Evolutionary conservation across 164 flowering plant genomes (phyloP).

Genomic region (Liquidambar formosana): DNA sequence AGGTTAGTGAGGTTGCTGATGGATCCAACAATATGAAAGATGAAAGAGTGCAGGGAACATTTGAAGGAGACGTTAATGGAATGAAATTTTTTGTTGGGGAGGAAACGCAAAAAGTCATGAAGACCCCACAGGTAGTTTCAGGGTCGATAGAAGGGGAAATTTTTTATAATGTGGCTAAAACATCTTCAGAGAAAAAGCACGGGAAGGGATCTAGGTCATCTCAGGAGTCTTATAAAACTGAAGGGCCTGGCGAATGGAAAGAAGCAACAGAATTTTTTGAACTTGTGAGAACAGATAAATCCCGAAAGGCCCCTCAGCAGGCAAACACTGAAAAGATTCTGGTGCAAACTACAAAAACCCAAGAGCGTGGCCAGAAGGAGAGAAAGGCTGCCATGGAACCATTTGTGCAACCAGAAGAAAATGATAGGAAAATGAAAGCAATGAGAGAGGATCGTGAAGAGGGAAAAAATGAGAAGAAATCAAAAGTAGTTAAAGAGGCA

Average conservation of each 20-base stretch:
- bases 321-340: constrained; percentile 17
- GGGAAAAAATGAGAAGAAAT: constrained; percentile 20
- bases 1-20: constrained; percentile 17
- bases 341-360: constrained; percentile 9
- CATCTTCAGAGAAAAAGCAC: constrained; percentile 19
- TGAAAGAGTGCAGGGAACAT: constrained; percentile 21
- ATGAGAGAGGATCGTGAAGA: constrained; percentile 21
- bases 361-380: constrained; percentile 11
- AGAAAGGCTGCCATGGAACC: constrained; percentile 7
- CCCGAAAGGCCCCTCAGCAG: constrained; percentile 17
- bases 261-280: constrained; percentile 63
- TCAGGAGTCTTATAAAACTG: constrained; percentile 25
- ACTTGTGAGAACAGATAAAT: constrained; percentile 39
- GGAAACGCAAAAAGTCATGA: constrained; percentile 24
- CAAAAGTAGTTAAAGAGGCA: constrained; percentile 19
- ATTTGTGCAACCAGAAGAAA: constrained; percentile 20
- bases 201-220: constrained; percentile 27
- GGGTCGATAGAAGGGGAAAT: constrained; percentile 26
- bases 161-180: constrained; percentile 16
- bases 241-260: constrained; percentile 58
- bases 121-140: constrained; percentile 17
- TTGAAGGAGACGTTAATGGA: constrained; percentile 21
- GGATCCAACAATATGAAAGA: constrained; percentile 20
- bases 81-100: constrained; percentile 20
- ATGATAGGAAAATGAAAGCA: constrained; percentile 15